phyloP scores from a whole-genome alignment of 257 asterid species.

The Apocynum venetum region DNA sequence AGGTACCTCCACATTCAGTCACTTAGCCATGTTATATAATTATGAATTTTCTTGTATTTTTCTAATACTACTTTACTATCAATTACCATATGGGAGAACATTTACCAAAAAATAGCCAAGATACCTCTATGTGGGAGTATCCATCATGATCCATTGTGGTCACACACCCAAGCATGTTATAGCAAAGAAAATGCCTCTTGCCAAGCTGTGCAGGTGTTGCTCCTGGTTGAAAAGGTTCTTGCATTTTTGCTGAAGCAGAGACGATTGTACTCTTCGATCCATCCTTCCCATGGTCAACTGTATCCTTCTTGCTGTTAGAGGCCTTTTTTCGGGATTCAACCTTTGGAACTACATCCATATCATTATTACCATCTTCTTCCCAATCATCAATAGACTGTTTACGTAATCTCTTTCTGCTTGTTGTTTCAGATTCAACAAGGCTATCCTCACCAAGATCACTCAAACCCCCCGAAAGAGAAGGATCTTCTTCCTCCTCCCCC shows the following conservation, averaged over 20 bases:
- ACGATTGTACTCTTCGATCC: conserved; percentile 32
- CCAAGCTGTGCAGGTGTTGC: conserved; percentile 82
- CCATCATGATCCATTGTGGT: conserved; percentile 90
- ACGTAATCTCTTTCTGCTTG: conserved; percentile 67
- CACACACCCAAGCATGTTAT: conserved; percentile 90
- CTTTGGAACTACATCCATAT: conserved; percentile 48
- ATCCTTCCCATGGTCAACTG: conserved; percentile 32
- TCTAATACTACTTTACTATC: neutral
- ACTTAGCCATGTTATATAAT: neutral
- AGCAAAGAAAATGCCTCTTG: conserved; percentile 84
- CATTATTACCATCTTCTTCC: conserved; percentile 54
- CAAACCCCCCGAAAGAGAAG: conserved; percentile 63
- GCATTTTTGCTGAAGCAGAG: conserved; percentile 55
- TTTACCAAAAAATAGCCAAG: neutral
- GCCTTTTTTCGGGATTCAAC: conserved; percentile 56
- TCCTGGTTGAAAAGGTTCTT: conserved; percentile 91
- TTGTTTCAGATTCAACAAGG: conserved; percentile 53
- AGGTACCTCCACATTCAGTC: neutral
- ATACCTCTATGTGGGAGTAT: conserved; percentile 93
- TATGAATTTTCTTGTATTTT: neutral
- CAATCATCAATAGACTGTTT: conserved; percentile 48
- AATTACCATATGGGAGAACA: neutral
- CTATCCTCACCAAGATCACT: conserved; percentile 78
- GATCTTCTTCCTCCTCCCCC: conserved; percentile 48
- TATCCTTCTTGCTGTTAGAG: conserved; percentile 40